Base-by-base conservation (phyloP, 371 early-diverging fungal genomes). In the Mortierella sp. region DNA sequence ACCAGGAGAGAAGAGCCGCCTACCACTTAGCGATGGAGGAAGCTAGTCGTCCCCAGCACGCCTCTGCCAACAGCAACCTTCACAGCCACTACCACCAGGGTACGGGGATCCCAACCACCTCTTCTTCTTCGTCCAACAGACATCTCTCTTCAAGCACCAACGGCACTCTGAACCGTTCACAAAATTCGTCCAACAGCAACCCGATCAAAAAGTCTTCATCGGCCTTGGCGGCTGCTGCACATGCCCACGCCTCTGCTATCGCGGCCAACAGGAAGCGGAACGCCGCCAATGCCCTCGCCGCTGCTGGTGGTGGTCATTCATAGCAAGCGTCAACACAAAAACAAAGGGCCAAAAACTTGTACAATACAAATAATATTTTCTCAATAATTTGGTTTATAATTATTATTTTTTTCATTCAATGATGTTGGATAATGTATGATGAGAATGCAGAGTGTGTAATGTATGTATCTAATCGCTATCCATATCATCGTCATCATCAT, bases 401-500 rank as follows among this genome's bases (percentile, higher is more conserved):
- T 13, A 39, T 5, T 22, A n/a, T 40, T 19, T 19, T 19, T 39
- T 64, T 40, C 39, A 34, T 64, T 24, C 6, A 6, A 39, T 39
- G 39, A n/a, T 6, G 43, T 39, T 64, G n/a, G 7, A 47, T 47
- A 22, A 47, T 1, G 19, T 47, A 47, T 47, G 47, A 47, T 22
- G 47, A 22, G 22, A 22, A 47, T 47, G 47, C 47, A 53, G 14
- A 29, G 14, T 13, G 29, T 13, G 29, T 29, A 11, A 14, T 66
- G 45, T 10, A 26, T 9, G 7, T 22, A 48, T 47, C 52, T 69
- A 75, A 8, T 80, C 76, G 77, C 77, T 77, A 66, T 77, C 81
- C 77, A 76, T 77, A 37, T 79, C 79, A 24, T 79, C 79, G n/a
- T 74, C 74, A 34, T 77, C 79, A 22, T 80, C 80, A 55, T 80